phyloP scores from a whole-genome alignment of 345 rosid species.

The Physaria fendleri region DNA sequence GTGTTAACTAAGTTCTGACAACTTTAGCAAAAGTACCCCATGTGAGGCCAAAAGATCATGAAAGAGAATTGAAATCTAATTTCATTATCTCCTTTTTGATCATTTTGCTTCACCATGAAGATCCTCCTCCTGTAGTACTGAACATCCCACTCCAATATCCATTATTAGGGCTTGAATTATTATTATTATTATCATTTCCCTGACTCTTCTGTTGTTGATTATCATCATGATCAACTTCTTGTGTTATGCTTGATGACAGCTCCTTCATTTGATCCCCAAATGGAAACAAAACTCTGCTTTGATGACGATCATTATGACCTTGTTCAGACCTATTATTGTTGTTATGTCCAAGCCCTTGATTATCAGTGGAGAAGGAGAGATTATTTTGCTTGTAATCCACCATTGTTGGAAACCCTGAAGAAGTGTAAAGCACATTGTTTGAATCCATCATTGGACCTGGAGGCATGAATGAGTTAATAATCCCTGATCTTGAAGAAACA shows the following conservation, averaged over 20 bases:
- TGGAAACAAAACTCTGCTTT: slow-evolving; percentile 30
- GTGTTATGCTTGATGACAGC: slow-evolving; percentile 30
- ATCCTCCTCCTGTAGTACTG: slow-evolving; percentile 32
- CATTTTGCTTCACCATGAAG: slow-evolving; percentile 37
- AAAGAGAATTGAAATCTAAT: slow-evolving; percentile 25
- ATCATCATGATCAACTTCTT: slow-evolving; percentile 32
- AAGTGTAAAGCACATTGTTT: slow-evolving; percentile 25
- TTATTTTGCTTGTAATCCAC: slow-evolving; percentile 26
- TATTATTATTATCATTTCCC: slow-evolving; percentile 19
- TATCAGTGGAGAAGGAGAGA: slow-evolving; percentile 23
- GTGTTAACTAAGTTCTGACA: slow-evolving; percentile 36
- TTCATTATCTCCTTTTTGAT: slow-evolving; percentile 27
- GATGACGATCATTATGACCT: slow-evolving; percentile 15
- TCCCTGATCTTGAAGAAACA: slow-evolving; percentile 31
- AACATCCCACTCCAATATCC: slow-evolving; percentile 38
- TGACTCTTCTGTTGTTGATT: slow-evolving; percentile 31
- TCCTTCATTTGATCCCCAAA: slow-evolving; percentile 34
- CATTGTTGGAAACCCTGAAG: slow-evolving; percentile 35
- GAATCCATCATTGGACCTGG: slow-evolving; percentile 29
- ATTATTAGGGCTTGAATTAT: slow-evolving; percentile 29
- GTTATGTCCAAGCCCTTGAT: slow-evolving; percentile 15
- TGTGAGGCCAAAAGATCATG: slow-evolving; percentile 24
- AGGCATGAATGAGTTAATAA: slow-evolving; percentile 26
- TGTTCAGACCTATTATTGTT: slow-evolving; percentile 16
- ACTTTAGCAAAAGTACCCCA: slow-evolving; percentile 34